Evolutionary conservation across 2,329 filamentous ascomycete genomes (phyloP).

Genomic region (Cladorrhinum sp.): DNA sequence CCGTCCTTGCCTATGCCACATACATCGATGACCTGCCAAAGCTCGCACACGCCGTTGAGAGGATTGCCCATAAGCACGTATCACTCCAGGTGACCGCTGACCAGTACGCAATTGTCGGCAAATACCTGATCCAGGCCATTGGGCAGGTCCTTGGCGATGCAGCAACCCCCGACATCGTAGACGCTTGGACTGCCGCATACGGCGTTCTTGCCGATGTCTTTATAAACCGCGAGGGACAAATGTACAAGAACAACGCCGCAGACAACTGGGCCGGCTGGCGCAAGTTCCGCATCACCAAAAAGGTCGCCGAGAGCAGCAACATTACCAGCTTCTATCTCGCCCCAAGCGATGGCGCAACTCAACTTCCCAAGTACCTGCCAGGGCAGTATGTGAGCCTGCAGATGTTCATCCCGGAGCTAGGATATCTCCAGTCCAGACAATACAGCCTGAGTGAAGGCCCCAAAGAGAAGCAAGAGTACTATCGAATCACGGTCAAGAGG

Average conservation of each 20-base stretch:
- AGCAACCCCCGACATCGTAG: conserved; percentile 61
- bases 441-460: conserved; percentile 68
- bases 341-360: conserved; percentile 55
- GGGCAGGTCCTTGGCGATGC: conserved; percentile 62
- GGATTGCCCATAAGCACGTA: conserved; percentile 69
- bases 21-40: conserved; percentile 64
- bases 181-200: conserved; percentile 72
- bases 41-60: conserved; percentile 50
- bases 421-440: conserved; percentile 68
- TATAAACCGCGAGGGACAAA: conserved; percentile 60
- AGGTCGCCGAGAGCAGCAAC: conserved; percentile 62
- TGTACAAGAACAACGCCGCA: conserved; percentile 54
- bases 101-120: conserved; percentile 68
- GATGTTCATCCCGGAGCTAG: conserved; percentile 55
- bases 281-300: conserved; percentile 62
- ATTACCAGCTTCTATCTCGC: conserved; percentile 69
- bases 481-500: conserved; percentile 73
- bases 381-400: conserved; percentile 71
- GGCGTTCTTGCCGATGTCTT: conserved; percentile 70
- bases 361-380: conserved; percentile 61
- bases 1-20: conserved; percentile 67
- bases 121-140: conserved; percentile 67
- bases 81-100: conserved; percentile 65
- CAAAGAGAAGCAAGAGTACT: conserved; percentile 50
- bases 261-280: conserved; percentile 65